A percentile compares a stretch with the other conserved stretches of the same genome.
Evolutionary conservation across 257 asterid species (phyloP).

Genomic region (Solanum pimpinellifolium): DNA sequence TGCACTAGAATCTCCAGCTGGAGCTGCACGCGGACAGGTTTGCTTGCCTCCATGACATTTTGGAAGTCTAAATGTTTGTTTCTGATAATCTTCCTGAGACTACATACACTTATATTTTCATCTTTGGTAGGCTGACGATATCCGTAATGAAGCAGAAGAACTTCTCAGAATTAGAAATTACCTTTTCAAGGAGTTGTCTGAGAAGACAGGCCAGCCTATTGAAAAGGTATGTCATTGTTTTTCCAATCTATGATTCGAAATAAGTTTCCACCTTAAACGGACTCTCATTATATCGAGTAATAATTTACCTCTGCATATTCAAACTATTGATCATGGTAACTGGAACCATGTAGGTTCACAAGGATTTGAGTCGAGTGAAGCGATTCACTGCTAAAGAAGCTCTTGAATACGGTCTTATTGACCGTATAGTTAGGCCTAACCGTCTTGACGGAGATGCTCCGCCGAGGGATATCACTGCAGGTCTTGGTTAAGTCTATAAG

Average conservation of each 20-base stretch:
- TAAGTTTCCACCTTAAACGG: background rate
- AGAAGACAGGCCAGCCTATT: conserved; percentile 73
- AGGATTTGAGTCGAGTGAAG: conserved; percentile 61
- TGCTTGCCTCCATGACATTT: conserved; percentile 4
- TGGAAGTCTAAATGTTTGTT: background rate
- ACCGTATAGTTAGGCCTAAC: conserved; percentile 65
- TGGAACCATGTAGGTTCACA: conserved; percentile 39
- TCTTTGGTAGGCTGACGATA: conserved; percentile 68
- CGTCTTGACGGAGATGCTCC: conserved; percentile 41
- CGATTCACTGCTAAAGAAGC: conserved; percentile 72
- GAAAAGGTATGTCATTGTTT: conserved; percentile 40
- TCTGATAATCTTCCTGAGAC: background rate
- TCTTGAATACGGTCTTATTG: conserved; percentile 83
- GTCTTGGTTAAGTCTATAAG: conserved; percentile 42
- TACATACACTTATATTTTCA: background rate
- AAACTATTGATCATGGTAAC: background rate
- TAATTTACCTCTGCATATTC: background rate
- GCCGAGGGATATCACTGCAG: conserved; percentile 32
- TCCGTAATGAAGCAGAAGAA: conserved; percentile 77
- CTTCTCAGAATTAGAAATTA: conserved; percentile 75
- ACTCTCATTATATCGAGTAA: background rate
- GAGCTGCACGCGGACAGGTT: conserved; percentile 98
- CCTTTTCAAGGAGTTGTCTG: conserved; percentile 83
- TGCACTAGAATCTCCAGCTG: conserved; percentile 78
- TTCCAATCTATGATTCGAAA: background rate